Base-by-base conservation (phyloP, 805 yeast genomes). In the Wickerhamomyces hampshirensis region DNA sequence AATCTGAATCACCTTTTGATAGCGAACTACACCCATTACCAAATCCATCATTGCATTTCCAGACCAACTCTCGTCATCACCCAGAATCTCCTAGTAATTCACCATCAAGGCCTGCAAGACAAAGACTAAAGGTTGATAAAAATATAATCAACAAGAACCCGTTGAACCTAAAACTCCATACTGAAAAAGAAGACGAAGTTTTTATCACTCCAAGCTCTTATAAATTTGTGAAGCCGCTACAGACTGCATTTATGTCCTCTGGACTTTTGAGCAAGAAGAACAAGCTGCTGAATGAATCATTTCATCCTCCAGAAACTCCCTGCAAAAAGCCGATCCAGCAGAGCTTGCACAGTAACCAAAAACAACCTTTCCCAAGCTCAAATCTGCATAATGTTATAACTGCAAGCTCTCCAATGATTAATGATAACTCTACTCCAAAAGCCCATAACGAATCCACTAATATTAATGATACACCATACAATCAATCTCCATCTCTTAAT, bases 191-290 rank as follows among this genome's bases (percentile, higher is more conserved):
- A n/a, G 35, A 28, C 3, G 46, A 43, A 5, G 42, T 26, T 4
- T 64, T 63, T 38, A 50, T 58, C 23, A 71, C 80, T 0, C 79
- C 83, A 2, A 75, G 70, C 27, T 65, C 72, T 12, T 84, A 80
- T 58, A 73, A 77, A 44, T 74, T 77, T 32, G 93, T 84, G 16
- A 84, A 82, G 53, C 96, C 96, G 3, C 67, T 86, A 27, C 95
- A 85, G 55, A 80, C 89, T 0, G 95, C 93, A 12, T 86, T 86
- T 58, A 70, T 76, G 55, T 73, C 89, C 3, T 64, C 84, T 0
- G 96, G 96, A 0, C 62, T 86, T 24, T 59, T 80, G 40, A 75
- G 82, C 26, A 79, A 79, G 56, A 66, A 82, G 60, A 64, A 78
- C 30, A 59, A 58, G 59, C 63, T 65, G 55, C 49, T 57, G 53